Base-by-base conservation (phyloP, 306 rosid species). In the Trifolium pratense region DNA sequence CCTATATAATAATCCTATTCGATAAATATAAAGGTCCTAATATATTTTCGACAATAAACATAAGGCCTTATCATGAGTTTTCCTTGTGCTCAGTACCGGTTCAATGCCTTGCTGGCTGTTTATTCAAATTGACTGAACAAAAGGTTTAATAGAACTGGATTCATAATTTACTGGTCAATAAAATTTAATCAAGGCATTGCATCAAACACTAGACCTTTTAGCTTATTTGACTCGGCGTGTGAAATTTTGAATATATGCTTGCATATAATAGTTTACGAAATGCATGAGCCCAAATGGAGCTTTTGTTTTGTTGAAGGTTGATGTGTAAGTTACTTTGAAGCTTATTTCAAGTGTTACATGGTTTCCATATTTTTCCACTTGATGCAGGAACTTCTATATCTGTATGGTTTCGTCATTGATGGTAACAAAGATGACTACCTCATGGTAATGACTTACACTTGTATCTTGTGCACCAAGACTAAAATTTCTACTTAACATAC, bases 341-440 rank as follows among this genome's bases (percentile, higher is more conserved):
- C 63, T 62, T 63, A 57, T 79, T 68, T 78, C 59, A 66, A 73
- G 45, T 57, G 29, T 61, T 48, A 21, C 65, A 66, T 65, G n/a
- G 12, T 66, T 68, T 78, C 9, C 62, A 18, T 43, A 66, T 12
- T 64, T n/a, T 79, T 84, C 56, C 39, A 15, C 81, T 75, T 81
- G 59, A 56, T 81, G 86, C 91, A 94, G 99, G 99, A 91, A 83
- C 95, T 94, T 55, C 93, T 94, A 26, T 92, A 94, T 86, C 83
- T 91, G 39, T 91, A 94, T 73, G 99, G 97, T 51, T 94, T 94
- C 20, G 95, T 86, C 77, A 66, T 89, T 37, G 91, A 88, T 75
- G 84, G 81, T 71, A 91, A 91, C 88, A 91, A 91, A 45, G 96
- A 94, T 75, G 97, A 94, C 78, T 94, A 89, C 81, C 92, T 94